Conservation (phyloP, 1,284 basidiomycete species). For the Ceratobasidium sp. region DNA sequence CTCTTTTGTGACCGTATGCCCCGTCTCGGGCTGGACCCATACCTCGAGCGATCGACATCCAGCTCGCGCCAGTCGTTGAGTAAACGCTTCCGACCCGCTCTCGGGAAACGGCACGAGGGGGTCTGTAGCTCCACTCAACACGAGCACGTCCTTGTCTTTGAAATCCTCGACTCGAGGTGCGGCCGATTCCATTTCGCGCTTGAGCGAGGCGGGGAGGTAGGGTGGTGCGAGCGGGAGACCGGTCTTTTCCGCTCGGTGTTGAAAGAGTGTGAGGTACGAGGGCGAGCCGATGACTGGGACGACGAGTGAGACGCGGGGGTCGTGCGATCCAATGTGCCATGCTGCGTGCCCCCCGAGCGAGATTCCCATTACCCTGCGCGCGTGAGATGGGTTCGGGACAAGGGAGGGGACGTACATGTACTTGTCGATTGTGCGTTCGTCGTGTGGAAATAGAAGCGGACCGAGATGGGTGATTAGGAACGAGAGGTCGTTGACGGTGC, state of each 20-base stretch:
- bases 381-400: not conserved
- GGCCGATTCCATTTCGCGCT: constrained; percentile 45
- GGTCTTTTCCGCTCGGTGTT: constrained; percentile 47
- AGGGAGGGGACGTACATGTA: constrained; percentile 46
- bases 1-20: constrained; percentile 50
- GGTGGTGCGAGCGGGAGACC: constrained; percentile 48
- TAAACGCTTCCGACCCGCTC: constrained; percentile 46
- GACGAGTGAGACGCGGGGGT: constrained; percentile 55
- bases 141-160: constrained; percentile 51
- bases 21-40: constrained; percentile 49
- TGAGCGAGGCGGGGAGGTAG: constrained; percentile 49
- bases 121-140: constrained; percentile 51
- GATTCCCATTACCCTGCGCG: not conserved
- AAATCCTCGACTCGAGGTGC: constrained; percentile 45
- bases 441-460: constrained; percentile 57
- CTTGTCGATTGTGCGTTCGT: constrained; percentile 53
- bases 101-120: constrained; percentile 44
- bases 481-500: constrained; percentile 56
- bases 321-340: constrained; percentile 42
- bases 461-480: constrained; percentile 57
- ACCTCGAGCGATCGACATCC: constrained; percentile 46
- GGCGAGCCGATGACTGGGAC: constrained; percentile 61
- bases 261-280: constrained; percentile 51
- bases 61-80: constrained; percentile 44
- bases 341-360: constrained; percentile 42